A percentile compares a stretch with the other conserved stretches of the same genome.
Evolutionary conservation across 2,329 filamentous ascomycete species (phyloP).

Genomic region (Didymella lethalis): DNA sequence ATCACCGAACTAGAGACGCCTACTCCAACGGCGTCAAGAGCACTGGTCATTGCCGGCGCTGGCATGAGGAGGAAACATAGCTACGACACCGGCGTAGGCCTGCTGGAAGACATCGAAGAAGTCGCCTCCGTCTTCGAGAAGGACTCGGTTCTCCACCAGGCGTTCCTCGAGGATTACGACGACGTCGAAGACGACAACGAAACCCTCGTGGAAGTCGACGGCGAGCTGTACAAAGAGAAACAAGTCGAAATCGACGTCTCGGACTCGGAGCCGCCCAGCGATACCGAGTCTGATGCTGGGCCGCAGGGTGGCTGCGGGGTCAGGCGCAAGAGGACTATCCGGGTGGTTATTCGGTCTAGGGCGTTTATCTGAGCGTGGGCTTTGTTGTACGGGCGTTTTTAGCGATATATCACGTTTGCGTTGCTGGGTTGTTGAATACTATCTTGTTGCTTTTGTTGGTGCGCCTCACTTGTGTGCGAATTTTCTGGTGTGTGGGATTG

Average conservation of each 20-base stretch:
- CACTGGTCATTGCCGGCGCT: conserved; percentile 16
- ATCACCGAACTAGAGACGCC: conserved; percentile 7
- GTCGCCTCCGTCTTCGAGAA: conserved; percentile 13
- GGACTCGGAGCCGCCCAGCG: conserved; percentile 30
- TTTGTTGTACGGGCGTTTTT: conserved; percentile 5
- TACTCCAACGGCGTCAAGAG: neutral
- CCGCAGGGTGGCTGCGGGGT: conserved; percentile 29
- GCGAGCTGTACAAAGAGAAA: conserved; percentile 22
- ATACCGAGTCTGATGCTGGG: conserved; percentile 26
- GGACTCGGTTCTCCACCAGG: conserved; percentile 27
- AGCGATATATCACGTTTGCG: conserved; percentile 22
- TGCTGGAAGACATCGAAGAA: conserved; percentile 17
- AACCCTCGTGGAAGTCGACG: conserved; percentile 25
- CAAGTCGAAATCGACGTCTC: conserved; percentile 34
- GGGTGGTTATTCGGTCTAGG: conserved; percentile 46
- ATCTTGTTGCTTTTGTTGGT: neutral
- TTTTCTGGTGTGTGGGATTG: too few species aligned
- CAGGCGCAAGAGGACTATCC: conserved; percentile 41
- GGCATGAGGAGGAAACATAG: conserved; percentile 21
- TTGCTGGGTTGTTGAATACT: neutral
- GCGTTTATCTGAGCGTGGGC: conserved; percentile 41
- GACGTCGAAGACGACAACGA: conserved; percentile 12
- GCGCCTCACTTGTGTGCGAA: neutral
- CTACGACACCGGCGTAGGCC: conserved; percentile 13
- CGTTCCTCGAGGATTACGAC: conserved; percentile 25